Base-by-base conservation (phyloP, 371 early-diverging fungal species). In the Mucor indicus region DNA sequence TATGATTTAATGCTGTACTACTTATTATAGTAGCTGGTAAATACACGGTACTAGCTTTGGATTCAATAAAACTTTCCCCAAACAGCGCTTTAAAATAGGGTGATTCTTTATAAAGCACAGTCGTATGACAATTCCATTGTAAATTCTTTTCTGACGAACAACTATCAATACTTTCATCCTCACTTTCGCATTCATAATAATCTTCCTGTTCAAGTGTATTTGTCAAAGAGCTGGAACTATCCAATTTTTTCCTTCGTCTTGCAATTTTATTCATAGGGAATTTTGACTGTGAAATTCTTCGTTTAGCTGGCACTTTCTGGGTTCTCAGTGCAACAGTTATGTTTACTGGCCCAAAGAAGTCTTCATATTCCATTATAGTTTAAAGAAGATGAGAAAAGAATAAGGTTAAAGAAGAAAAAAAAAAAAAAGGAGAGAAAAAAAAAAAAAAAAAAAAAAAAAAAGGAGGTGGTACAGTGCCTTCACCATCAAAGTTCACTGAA, bases 81-180 rank as follows among this genome's bases (percentile, higher is more conserved):
- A 72, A 72, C 44, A 72, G 55, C 20, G 69, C 55, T 16, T 51
- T 53, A 47, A 72, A 72, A 44, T 72, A 72, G 23, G 69, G 67
- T 2, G 73, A 66, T 21, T 61, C 51, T n/a, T 44, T 47, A 11
- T 60, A 29, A 4, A 72, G 45, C 1, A 72, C 55, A 10, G 43
- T 22, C 37, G 66, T 72, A 51, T 72, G 64, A 53, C 62, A 59
- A 11, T 53, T 21, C 69, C 69, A 69, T 16, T 44, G 41, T 8
- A 33, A 39, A 15, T 41, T 31, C 16, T 44, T 37, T 44, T 7
- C n/a, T 19, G 11, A 2, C 43, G 16, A 6, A 13, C 10, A 13
- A 30, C 27, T n/a, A 30, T 20, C 27, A 19, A 29, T 19, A n/a
- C 43, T n/a, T 23, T 38, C 11, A 6, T 36, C 30, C 8, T 29